These are phyloP conservation scores for Phaseolus coccineus DNA, from an alignment of 331 rosid genomes.

Conservation along the genomic window DNA sequence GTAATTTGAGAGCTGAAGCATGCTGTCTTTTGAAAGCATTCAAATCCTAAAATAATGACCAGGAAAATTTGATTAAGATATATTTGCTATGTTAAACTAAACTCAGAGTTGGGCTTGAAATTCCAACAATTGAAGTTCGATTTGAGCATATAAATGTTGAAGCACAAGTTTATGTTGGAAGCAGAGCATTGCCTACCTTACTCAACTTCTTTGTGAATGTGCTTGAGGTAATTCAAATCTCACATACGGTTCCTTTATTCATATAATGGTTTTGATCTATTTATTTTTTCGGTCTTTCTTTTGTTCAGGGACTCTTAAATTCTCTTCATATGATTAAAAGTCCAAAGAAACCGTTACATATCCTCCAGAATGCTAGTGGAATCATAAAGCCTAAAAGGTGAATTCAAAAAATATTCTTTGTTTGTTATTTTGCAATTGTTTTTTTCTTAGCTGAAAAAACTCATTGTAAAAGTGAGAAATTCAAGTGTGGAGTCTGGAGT, in stretches of 20 bases:
- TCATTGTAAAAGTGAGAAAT: not conserved
- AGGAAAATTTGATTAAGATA: slow-evolving; percentile 18
- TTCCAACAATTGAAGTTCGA: slow-evolving; percentile 78
- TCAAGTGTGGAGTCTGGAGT: no score
- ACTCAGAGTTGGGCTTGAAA: slow-evolving; percentile 40
- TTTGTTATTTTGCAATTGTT: not conserved
- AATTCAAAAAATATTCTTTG: slow-evolving; percentile 16
- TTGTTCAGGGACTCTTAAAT: slow-evolving; percentile 58
- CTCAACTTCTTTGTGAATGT: slow-evolving; percentile 69
- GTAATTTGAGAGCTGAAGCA: not conserved
- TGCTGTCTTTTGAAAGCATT: not conserved
- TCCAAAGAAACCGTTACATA: slow-evolving; percentile 58
- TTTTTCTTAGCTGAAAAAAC: not conserved
- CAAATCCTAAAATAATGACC: not conserved
- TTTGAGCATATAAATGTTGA: slow-evolving; percentile 72
- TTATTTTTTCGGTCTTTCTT: not conserved
- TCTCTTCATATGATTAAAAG: slow-evolving; percentile 59
- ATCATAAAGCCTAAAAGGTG: slow-evolving; percentile 83
- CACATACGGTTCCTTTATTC: not conserved
- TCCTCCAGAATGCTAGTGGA: slow-evolving; percentile 75
- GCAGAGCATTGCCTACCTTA: slow-evolving; percentile 83
- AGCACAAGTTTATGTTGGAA: slow-evolving; percentile 72
- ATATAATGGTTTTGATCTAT: not conserved
- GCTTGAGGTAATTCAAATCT: slow-evolving; percentile 59
- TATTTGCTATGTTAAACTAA: not conserved